Percentiles rank a stretch among this genome's conserved stretches.
These are phyloP conservation scores for Pyrrhoderma noxium DNA, from an alignment of 1,284 basidiomycete genomes.

Conservation along the genomic window DNA sequence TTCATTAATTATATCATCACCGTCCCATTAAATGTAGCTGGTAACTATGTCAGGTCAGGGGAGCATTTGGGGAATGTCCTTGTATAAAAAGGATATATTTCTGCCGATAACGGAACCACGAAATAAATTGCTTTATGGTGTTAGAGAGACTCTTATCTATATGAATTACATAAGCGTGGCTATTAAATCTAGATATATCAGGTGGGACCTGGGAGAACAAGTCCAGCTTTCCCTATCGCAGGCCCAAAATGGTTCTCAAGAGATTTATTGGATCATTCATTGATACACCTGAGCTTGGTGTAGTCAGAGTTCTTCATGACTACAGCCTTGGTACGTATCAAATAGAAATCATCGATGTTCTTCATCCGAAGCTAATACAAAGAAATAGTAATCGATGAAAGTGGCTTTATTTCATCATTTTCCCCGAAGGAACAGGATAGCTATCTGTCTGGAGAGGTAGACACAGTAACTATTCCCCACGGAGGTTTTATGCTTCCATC, in stretches of 20 bases:
- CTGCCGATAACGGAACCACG: no score
- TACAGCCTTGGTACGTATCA: constrained; percentile 7
- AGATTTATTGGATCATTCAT: constrained; percentile 14
- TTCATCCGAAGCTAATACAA: background rate
- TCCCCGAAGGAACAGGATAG: background rate
- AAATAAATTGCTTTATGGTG: no score
- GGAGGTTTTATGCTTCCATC: constrained; percentile 68
- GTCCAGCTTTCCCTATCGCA: no score
- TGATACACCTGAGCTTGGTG: constrained; percentile 12
- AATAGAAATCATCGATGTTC: background rate
- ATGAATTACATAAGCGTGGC: no score
- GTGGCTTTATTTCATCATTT: constrained; percentile 17
- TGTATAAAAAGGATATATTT: no score
- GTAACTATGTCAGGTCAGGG: no score
- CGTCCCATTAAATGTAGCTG: no score
- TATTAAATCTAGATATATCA: no score
- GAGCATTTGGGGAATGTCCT: no score
- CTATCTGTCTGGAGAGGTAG: background rate
- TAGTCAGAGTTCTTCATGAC: constrained; percentile 11
- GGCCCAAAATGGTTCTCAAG: constrained; percentile 1
- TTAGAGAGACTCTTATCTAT: no score
- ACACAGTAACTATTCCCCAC: constrained; percentile 24
- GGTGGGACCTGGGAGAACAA: no score
- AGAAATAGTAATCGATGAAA: constrained; percentile 10
- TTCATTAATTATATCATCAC: no score